phyloP scores from a whole-genome alignment of 495 filamentous ascomycete genomes.

The Tuber magnatum region DNA sequence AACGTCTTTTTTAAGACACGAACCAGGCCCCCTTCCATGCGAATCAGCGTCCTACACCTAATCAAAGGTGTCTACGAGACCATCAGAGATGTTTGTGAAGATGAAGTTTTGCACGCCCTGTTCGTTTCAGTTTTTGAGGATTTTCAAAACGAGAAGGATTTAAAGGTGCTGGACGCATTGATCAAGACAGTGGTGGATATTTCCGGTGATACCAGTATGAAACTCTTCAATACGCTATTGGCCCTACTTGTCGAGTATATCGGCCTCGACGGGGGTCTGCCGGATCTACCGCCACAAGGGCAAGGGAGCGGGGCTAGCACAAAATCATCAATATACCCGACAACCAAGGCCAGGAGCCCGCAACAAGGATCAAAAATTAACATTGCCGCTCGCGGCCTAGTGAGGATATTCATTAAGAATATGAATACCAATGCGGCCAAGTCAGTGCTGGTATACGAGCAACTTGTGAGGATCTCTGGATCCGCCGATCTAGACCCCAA shows the following conservation, averaged over 20 bases:
- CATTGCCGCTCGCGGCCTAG: constrained; percentile 52
- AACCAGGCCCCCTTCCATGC: constrained; percentile 57
- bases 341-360: constrained; percentile 29
- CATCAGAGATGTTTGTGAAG: constrained; percentile 60
- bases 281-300: constrained; percentile 12
- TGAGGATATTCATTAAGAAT: constrained; percentile 55
- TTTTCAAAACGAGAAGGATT: constrained; percentile 48
- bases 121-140: constrained; percentile 45
- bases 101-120: constrained; percentile 44
- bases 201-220: constrained; percentile 48
- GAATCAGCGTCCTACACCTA: constrained; percentile 55
- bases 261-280: constrained; percentile 18
- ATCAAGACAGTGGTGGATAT: constrained; percentile 47
- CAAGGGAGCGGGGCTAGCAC: background rate
- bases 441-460: constrained; percentile 48
- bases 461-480: constrained; percentile 55
- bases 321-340: constrained; percentile 22
- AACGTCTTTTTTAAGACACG: constrained; percentile 59
- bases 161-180: constrained; percentile 48
- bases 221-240: constrained; percentile 51
- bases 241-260: constrained; percentile 44
- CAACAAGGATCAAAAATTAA: constrained; percentile 45
- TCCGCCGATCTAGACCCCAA: constrained; percentile 53
- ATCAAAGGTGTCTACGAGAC: constrained; percentile 46
- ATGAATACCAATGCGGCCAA: constrained; percentile 52